A percentile compares a stretch with the other conserved stretches of the same genome.
These are phyloP conservation scores for Sphagnum magellanicum DNA, from an alignment of 228 moss, liverwort and hornwort species.

Conservation along the genomic window DNA sequence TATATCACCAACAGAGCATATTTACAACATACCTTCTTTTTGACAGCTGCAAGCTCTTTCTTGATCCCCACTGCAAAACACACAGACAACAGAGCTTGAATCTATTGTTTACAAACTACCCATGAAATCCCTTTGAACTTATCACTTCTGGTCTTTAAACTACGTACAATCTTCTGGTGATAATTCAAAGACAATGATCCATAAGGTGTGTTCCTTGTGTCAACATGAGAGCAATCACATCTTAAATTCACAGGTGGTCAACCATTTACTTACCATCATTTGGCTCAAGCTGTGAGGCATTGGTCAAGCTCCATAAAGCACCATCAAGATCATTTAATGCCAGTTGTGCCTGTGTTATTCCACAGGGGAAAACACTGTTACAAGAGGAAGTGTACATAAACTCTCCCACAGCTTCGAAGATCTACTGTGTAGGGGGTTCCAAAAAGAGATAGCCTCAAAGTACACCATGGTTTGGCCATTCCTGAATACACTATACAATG, in stretches of 20 bases:
- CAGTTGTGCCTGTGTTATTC: constrained; percentile 39
- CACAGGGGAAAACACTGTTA: no score
- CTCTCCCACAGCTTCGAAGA: no score
- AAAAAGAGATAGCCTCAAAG: no score
- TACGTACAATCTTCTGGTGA: not conserved
- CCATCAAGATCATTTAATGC: constrained; percentile 52
- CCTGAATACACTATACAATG: no score
- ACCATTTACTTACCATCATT: constrained; percentile 22
- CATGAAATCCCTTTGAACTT: not conserved
- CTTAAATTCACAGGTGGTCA: not conserved
- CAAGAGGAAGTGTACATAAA: no score
- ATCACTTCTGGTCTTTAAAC: not conserved
- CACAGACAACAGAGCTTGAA: not conserved
- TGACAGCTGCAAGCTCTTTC: constrained; percentile 42
- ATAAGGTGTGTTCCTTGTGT: not conserved
- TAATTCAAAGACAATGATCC: not conserved
- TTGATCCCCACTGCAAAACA: constrained; percentile 38
- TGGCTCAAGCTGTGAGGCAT: constrained; percentile 54
- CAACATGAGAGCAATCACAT: not conserved
- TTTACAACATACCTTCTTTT: constrained; percentile 34
- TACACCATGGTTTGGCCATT: no score
- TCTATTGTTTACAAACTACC: no score
- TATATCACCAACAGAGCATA: no score
- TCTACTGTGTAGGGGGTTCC: no score
- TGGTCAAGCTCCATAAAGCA: constrained; percentile 52